Base-by-base conservation (phyloP, 2,329 filamentous ascomycete species). In the Aspergillus flavus region DNA sequence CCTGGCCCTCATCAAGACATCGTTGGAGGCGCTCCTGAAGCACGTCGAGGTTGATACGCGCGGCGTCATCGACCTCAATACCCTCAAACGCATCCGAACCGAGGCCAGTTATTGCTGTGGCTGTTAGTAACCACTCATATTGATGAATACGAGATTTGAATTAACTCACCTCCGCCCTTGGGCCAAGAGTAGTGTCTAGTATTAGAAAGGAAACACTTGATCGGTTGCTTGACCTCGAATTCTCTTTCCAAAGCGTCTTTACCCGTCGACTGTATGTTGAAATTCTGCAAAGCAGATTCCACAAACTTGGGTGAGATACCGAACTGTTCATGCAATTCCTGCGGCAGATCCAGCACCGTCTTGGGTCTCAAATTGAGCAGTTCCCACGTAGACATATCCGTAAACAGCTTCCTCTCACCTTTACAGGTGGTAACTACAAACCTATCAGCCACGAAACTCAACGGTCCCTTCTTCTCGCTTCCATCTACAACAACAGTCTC, bases 181-280 rank as follows among this genome's bases (percentile, higher is more conserved):
- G 81, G 82, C 82, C 81, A 84, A 0, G 80, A 82, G 64, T 84
- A 84, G 63, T 83, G 81, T 1, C 77, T 71, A 1, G 81, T 83
- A 10, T 69, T 77, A 26, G 74, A 68, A 11, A 82, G 64, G 61
- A 82, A 74, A 54, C 78, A 80, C 58, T 77, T 71, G 2, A 68
- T 67, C 0, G 77, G 75, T 23, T 76, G 72, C 2, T 66, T 61
- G 2, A 78, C 68, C 0, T 67, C 60, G 41, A 74, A 80, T n/a
- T 75, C 59, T 14, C 48, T 28, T 32, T 62, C 61, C 19, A 62
- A 50, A 2, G n/a, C 23, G 16, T 54, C 53, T 21, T 36, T 48
- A 2, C 60, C 55, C 19, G 28, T 53, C 12, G 60, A 57, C 60
- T 61, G 60, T 19, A 61, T 57, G 34, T 23, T 52, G 46, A 46